Percentiles rank a stretch among this genome's conserved stretches.
phyloP scores from a whole-genome alignment of 257 asterid genomes.

The Phtheirospermum japonicum region DNA sequence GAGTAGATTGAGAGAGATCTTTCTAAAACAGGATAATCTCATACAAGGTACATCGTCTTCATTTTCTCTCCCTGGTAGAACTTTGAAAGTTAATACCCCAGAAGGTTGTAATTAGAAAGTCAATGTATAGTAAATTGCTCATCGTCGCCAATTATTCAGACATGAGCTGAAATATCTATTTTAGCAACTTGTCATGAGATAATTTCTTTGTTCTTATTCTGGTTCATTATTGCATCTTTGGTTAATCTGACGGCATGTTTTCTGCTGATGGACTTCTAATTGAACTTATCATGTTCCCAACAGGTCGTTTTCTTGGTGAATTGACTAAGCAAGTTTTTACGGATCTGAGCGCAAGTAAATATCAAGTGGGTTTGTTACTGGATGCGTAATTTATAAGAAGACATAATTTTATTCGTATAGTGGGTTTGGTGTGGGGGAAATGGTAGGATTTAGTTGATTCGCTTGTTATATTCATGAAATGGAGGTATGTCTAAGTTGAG shows the following conservation, averaged over 20 bases:
- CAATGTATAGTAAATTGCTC: constrained; percentile 1
- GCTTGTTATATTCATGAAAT: no score
- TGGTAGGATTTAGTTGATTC: no score
- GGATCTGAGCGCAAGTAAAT: constrained; percentile 86
- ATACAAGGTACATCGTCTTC: constrained; percentile 71
- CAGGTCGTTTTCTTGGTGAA: constrained; percentile 97
- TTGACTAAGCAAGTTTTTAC: constrained; percentile 89
- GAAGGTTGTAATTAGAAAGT: not conserved
- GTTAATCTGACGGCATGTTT: constrained; percentile 19
- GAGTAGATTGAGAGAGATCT: constrained; percentile 96
- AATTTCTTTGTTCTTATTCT: not conserved
- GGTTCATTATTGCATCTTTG: constrained; percentile 3
- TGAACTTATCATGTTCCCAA: constrained; percentile 28
- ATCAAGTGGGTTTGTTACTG: constrained; percentile 57
- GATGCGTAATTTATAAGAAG: constrained; percentile 11
- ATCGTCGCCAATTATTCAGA: not conserved
- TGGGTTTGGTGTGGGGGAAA: no score
- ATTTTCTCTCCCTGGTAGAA: constrained; percentile 14
- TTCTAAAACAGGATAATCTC: constrained; percentile 96
- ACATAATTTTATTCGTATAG: constrained; percentile 7
- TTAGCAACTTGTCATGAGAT: constrained; percentile 12
- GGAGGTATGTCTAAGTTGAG: not conserved
- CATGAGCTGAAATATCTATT: not conserved
- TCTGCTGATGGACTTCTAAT: constrained; percentile 22
- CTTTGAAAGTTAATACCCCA: constrained; percentile 15